Conservation (phyloP, 129 eudicot genomes). For the Artemisia argyi region DNA sequence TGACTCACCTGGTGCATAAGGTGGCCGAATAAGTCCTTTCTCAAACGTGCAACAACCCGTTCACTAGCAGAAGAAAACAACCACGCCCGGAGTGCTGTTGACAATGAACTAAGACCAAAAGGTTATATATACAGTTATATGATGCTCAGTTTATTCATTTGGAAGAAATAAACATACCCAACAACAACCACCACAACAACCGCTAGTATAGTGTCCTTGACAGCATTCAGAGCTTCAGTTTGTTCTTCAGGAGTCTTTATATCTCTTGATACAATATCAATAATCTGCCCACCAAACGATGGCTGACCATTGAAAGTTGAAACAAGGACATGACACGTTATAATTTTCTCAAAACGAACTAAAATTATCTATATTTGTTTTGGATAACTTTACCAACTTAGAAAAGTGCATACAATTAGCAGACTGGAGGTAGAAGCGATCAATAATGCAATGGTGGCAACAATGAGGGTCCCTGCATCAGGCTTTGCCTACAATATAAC, state of each 20-base stretch:
- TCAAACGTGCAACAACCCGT: conserved; percentile 53
- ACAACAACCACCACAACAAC: conserved; percentile 45
- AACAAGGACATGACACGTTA: conserved; percentile 13
- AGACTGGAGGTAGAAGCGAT: conserved; percentile 51
- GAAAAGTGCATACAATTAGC: conserved; percentile 42
- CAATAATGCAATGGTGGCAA: conserved; percentile 42
- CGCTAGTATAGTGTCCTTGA: conserved; percentile 42
- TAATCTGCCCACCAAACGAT: conserved; percentile 50
- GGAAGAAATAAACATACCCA: conserved; percentile 34
- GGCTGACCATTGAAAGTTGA: conserved; percentile 31
- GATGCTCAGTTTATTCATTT: neutral
- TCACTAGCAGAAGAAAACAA: conserved; percentile 52
- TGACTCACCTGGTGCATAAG: conserved; percentile 47
- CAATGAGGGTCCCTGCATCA: conserved; percentile 41
- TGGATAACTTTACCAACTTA: conserved; percentile 17
- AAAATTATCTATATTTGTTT: neutral
- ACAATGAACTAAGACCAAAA: conserved; percentile 42
- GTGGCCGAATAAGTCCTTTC: conserved; percentile 52
- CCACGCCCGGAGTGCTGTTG: conserved; percentile 53
- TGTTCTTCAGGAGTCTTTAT: conserved; percentile 50
- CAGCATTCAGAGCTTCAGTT: conserved; percentile 43
- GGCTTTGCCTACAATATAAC: conserved; percentile 41
- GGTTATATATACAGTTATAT: conserved; percentile 18
- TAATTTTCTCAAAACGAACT: neutral
- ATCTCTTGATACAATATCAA: conserved; percentile 53